Conservation (phyloP, 1,139 yeast genomes). For the Sugiyamaella japonica region DNA sequence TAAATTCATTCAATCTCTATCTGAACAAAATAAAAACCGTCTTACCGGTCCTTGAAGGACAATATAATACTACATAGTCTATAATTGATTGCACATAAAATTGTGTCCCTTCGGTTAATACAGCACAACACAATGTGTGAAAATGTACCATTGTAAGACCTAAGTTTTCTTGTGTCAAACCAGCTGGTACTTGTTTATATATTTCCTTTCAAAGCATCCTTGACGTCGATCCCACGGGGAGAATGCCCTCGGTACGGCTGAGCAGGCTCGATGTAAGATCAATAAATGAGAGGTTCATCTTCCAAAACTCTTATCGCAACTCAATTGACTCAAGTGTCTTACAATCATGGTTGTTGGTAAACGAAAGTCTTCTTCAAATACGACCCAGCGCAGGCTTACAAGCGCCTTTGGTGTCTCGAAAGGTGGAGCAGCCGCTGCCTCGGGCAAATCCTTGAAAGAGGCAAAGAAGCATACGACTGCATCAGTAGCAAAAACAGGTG, state of each 20-base stretch:
- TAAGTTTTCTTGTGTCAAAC: too few relatives aligned
- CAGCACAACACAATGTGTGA: too few relatives aligned
- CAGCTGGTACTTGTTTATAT: not conserved
- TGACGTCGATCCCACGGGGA: not conserved
- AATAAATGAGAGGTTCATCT: not conserved
- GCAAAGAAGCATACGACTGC: not conserved
- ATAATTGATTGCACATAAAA: too few relatives aligned
- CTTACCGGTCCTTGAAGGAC: too few relatives aligned
- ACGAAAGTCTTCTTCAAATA: slow-evolving; percentile 3
- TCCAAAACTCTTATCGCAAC: not conserved
- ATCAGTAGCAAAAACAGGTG: not conserved
- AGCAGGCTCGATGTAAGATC: not conserved
- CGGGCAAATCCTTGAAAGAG: slow-evolving; percentile 1
- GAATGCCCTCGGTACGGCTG: not conserved
- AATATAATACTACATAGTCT: too few relatives aligned
- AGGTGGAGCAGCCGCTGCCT: slow-evolving; percentile 4
- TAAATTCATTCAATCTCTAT: too few relatives aligned
- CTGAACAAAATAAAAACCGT: too few relatives aligned
- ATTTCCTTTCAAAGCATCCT: not conserved
- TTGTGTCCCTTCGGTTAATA: too few relatives aligned
- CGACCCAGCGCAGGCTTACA: slow-evolving; percentile 18
- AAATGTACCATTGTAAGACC: too few relatives aligned
- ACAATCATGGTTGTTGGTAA: slow-evolving; percentile 6
- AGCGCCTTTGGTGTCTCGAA: slow-evolving; percentile 21
- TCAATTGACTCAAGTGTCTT: not conserved